phyloP scores from a whole-genome alignment of 345 rosid species.

The Cardamine resedifolia region DNA sequence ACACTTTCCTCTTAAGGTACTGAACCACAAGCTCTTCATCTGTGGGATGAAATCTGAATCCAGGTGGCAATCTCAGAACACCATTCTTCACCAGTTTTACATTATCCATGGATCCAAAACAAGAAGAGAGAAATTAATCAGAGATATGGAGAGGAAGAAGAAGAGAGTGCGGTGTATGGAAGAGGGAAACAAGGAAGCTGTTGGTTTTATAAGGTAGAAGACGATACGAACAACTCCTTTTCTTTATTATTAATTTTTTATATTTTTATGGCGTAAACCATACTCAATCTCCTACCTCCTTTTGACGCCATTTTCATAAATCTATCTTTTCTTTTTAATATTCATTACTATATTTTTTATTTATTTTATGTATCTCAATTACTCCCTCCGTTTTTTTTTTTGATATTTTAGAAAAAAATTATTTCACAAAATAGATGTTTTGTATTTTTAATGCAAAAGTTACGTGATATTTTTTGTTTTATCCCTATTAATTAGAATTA shows the following conservation, averaged over 20 bases:
- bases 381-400: too few species aligned
- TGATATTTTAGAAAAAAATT: too few species aligned
- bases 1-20: slow-evolving; percentile 72
- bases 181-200: slow-evolving; percentile 44
- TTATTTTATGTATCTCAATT: slow-evolving; percentile 27
- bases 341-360: slow-evolving; percentile 14
- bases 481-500: too few species aligned
- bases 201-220: slow-evolving; percentile 39
- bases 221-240: slow-evolving; percentile 37
- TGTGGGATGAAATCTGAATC: slow-evolving; percentile 93
- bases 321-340: slow-evolving; percentile 19
- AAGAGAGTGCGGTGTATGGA: slow-evolving; percentile 33
- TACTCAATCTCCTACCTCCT: slow-evolving; percentile 44
- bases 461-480: too few species aligned
- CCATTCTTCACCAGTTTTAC: slow-evolving; percentile 69
- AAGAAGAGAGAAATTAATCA: not conserved
- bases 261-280: slow-evolving; percentile 37
- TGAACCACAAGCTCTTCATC: slow-evolving; percentile 93
- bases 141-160: not conserved
- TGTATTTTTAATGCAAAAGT: too few species aligned
- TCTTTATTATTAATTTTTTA: slow-evolving; percentile 9
- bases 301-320: slow-evolving; percentile 39
- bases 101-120: slow-evolving; percentile 56
- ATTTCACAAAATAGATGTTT: too few species aligned
- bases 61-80: slow-evolving; percentile 81